Evolutionary conservation across 371 early-diverging fungal genomes (phyloP).

Genomic region (Syncephalis fuscata): DNA sequence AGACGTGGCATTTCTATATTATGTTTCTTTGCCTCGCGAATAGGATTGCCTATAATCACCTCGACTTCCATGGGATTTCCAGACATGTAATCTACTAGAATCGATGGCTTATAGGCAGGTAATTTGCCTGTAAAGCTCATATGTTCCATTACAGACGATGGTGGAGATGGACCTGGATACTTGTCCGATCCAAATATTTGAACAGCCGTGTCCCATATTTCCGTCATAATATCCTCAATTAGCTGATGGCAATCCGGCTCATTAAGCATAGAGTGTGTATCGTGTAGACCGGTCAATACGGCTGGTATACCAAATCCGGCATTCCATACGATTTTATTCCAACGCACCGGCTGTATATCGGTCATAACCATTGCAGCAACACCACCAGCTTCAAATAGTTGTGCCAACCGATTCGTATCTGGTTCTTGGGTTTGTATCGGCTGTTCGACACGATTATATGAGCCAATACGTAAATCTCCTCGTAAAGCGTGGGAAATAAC

Average conservation of each 20-base stretch:
- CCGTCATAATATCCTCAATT: constrained; percentile 32
- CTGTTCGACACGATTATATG: constrained; percentile 12
- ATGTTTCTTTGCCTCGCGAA: constrained; percentile 27
- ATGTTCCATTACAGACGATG: constrained; percentile 22
- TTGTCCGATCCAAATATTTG: constrained; percentile 11
- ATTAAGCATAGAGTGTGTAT: constrained; percentile 35
- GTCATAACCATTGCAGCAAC: constrained; percentile 23
- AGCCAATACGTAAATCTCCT: constrained; percentile 17
- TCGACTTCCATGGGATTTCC: constrained; percentile 43
- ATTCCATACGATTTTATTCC: constrained; percentile 73
- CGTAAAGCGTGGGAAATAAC: constrained; percentile 24
- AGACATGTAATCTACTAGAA: constrained; percentile 43
- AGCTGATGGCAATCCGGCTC: constrained; percentile 27
- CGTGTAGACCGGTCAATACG: constrained; percentile 40
- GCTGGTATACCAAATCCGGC: constrained; percentile 25
- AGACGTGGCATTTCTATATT: constrained; percentile 2
- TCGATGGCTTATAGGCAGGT: constrained; percentile 37
- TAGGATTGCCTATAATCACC: constrained; percentile 40
- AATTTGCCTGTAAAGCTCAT: constrained; percentile 23
- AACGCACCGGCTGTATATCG: constrained; percentile 51
- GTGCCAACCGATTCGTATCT: background rate
- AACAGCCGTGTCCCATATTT: constrained; percentile 33
- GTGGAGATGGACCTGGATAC: constrained; percentile 18
- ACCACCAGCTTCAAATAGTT: constrained; percentile 21
- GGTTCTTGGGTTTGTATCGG: constrained; percentile 7